Base-by-base conservation (phyloP, 495 filamentous ascomycete species). In the Aspergillus homomorphus region DNA sequence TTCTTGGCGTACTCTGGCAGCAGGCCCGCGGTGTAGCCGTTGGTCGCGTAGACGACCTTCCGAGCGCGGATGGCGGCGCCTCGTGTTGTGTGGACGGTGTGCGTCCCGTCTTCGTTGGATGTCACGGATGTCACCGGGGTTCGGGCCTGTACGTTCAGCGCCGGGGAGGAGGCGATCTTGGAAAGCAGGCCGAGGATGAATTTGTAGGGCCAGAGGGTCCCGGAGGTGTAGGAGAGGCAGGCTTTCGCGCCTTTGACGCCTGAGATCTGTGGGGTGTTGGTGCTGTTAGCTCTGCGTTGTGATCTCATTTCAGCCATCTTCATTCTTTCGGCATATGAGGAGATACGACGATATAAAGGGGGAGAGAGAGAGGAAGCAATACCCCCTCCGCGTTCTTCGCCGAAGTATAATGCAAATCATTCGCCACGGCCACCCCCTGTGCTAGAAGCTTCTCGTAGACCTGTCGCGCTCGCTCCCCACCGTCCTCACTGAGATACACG, bases 1-100 rank as follows among this genome's bases (percentile, higher is more conserved):
- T 79, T 63, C 3, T 79, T 79, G 44, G 83, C 80, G 51, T 90
- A 82, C 23, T 73, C 63, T 3, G 80, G 77, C 20, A 81, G 73
- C 2, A 91, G 69, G 4, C 72, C 75, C 10, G 82, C 77, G 0
- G 86, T 87, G 65, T 89, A 91, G 20, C 84, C 89, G 56, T 92
- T 92, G 9, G 87, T 90, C 12, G 88, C 87, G 51, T 90, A 67
- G 10, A 91, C 75, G 1, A 91, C 76, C 56, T 79, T 81, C 16
- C 62, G 62, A 0, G 87, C 77, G 2, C 48, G 61, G 18, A 90
- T 80, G 0, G 56, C 66, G 0, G 56, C 66, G 3, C 86, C 86
- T 14, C 84, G 74, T 14, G 68, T 51, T 0, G 87, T 90, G 43
- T 79, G 48, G 0, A 89, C 70, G 19, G 56, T 64, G 71, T 82